Conservation (phyloP, 1,284 basidiomycete species). For the Austroboletus rostrupii region DNA sequence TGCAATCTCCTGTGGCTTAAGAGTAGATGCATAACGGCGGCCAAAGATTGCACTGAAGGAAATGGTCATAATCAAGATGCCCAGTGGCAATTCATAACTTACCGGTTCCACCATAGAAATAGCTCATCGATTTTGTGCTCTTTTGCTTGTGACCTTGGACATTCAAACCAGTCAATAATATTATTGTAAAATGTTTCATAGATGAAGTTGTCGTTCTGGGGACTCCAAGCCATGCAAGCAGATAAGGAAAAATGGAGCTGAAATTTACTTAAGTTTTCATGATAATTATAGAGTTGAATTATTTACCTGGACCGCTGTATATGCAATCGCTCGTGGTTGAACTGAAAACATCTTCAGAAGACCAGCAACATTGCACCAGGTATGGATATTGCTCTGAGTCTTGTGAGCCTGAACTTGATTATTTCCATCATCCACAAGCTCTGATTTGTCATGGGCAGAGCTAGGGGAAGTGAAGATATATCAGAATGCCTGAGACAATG, state of each 20-base stretch:
- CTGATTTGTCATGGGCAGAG: background rate
- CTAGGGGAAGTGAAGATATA: background rate
- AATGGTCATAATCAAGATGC: too few species aligned
- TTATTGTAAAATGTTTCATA: constrained; percentile 8
- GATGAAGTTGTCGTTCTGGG: constrained; percentile 7
- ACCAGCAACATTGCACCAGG: background rate
- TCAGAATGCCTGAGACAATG: background rate
- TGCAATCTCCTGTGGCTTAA: too few species aligned
- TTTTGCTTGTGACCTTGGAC: background rate
- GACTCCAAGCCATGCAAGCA: background rate
- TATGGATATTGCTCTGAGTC: background rate
- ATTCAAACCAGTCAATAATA: constrained; percentile 10
- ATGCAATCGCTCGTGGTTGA: background rate
- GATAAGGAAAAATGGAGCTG: constrained; percentile 1
- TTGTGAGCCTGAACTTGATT: background rate
- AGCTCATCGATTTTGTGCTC: background rate
- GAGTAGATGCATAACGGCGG: too few species aligned
- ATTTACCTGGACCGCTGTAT: background rate
- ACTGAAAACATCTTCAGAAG: background rate
- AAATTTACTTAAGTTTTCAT: background rate
- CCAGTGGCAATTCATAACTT: background rate
- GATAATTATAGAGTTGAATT: background rate
- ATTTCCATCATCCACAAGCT: background rate
- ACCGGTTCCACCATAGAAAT: constrained; percentile 15
- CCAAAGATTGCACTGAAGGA: too few species aligned